Base-by-base conservation (phyloP, 352 stramenopile species). In the Phytophthora constricta region DNA sequence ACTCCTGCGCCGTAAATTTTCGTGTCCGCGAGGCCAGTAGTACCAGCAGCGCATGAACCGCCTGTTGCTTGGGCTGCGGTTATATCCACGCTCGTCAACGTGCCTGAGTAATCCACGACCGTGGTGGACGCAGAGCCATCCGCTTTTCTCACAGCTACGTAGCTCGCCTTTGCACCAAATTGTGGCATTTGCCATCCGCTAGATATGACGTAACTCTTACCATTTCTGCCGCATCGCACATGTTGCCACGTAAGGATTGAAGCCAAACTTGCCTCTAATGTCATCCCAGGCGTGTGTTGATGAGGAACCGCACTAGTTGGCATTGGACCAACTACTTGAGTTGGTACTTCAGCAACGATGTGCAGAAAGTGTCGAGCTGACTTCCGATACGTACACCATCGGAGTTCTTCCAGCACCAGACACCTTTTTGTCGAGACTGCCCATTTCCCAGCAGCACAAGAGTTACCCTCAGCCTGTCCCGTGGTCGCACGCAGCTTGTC, bases 1-100 rank as follows among this genome's bases (percentile, higher is more conserved):
- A 41, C 22, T 1, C 48, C 50, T 17, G 5, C 20, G 10, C 51
- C 51, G n/a, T 50, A 59, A 16, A 61, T 25, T 39, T 60, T 60
- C 7, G 23, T 51, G 17, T 60, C n/a, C n/a, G n/a, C n/a, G 46
- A 57, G 14, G 42, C 26, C 39, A 2, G 51, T 5, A 19, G 51
- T 51, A 3, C 34, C 34, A 17, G 34, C 9, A 2, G 39, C 31
- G n/a, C 58, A 66, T 4, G 39, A 55, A 26, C 58, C 52, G 1
- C 47, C 58, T 9, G 47, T 45, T 5, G 13, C 58, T 33, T 68
- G 60, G 0, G 33, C 25, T 8, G 46, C 51, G 25, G 33, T 34
- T 2, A 48, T 45, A 31, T 9, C 42, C 4, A 62, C 3, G 0
- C 19, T 52, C 1, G 20, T 42, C 13, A 2, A 46, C 5, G 25